These are phyloP conservation scores for Solanum sitiens DNA, from an alignment of 257 asterid genomes.

Conservation along the genomic window DNA sequence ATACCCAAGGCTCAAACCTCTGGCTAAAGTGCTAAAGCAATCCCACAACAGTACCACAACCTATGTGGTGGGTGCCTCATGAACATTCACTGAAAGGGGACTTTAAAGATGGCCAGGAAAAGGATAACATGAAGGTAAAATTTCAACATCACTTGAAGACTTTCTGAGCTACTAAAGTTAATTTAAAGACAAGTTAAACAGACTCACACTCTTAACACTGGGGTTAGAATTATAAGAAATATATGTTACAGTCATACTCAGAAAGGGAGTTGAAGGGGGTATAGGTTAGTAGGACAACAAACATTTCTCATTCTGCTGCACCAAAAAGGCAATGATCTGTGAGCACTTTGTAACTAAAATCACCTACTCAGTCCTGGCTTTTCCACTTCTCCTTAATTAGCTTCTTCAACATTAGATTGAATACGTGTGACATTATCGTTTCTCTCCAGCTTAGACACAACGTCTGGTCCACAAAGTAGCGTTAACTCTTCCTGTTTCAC, in stretches of 20 bases:
- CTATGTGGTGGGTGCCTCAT: no score
- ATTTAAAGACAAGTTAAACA: not conserved
- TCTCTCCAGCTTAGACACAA: slow-evolving; percentile 40
- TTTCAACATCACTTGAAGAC: not conserved
- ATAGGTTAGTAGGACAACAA: slow-evolving; percentile 10
- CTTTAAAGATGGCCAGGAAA: not conserved
- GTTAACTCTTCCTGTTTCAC: slow-evolving; percentile 61
- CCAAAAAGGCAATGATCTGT: slow-evolving; percentile 4
- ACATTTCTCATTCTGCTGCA: slow-evolving; percentile 7
- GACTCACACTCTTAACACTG: not conserved
- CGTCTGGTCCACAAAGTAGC: slow-evolving; percentile 50
- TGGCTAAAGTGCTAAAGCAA: not conserved
- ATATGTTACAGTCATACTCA: slow-evolving; percentile 1
- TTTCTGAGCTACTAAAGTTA: not conserved
- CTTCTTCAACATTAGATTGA: slow-evolving; percentile 36
- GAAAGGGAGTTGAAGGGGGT: not conserved
- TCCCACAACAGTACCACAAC: not conserved
- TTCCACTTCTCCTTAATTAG: slow-evolving; percentile 14
- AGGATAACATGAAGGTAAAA: not conserved
- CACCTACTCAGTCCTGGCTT: slow-evolving; percentile 4
- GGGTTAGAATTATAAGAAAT: not conserved
- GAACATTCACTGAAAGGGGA: not conserved
- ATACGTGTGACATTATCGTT: slow-evolving; percentile 14
- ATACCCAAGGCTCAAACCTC: rapidly evolving
- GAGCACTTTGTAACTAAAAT: not conserved